Conservation (phyloP, 1,284 basidiomycete species). For the Veloboletus limbatus region DNA sequence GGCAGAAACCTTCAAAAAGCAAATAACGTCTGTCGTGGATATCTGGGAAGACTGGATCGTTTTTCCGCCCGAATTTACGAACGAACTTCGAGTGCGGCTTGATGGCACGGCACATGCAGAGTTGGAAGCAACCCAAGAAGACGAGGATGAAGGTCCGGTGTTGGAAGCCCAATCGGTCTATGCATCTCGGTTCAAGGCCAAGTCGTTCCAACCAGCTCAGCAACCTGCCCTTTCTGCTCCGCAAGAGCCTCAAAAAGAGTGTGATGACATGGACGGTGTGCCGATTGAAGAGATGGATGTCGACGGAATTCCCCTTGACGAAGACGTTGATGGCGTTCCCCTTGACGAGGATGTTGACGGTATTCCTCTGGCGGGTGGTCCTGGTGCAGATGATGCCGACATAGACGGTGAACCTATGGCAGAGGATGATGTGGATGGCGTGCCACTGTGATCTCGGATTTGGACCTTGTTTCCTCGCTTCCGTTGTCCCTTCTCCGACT, state of each 20-base stretch:
- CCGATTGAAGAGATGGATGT: conserved; percentile 40
- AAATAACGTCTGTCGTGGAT: conserved; percentile 81
- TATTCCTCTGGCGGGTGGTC: conserved; percentile 25
- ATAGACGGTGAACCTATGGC: conserved; percentile 34
- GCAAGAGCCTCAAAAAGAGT: conserved; percentile 39
- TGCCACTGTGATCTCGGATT: conserved; percentile 16
- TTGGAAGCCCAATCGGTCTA: conserved; percentile 35
- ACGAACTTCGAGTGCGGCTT: conserved; percentile 66
- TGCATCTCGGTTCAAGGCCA: conserved; percentile 72
- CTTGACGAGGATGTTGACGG: conserved; percentile 36
- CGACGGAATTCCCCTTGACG: conserved; percentile 39
- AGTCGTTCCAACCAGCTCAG: conserved; percentile 69
- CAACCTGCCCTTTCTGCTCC: conserved; percentile 33
- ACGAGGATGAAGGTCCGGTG: conserved; percentile 33
- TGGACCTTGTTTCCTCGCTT: background rate
- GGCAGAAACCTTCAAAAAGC: conserved; percentile 89
- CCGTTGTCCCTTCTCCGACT: background rate
- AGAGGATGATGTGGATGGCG: conserved; percentile 29
- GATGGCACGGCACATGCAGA: conserved; percentile 52
- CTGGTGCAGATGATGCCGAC: conserved; percentile 20
- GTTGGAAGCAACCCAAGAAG: conserved; percentile 27
- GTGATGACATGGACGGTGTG: conserved; percentile 38
- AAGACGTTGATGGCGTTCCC: conserved; percentile 34
- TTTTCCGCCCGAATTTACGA: conserved; percentile 80
- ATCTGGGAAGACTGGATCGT: conserved; percentile 98